Conservation (phyloP, 2,329 filamentous ascomycete genomes). For the Pseudonectria foliicola region DNA sequence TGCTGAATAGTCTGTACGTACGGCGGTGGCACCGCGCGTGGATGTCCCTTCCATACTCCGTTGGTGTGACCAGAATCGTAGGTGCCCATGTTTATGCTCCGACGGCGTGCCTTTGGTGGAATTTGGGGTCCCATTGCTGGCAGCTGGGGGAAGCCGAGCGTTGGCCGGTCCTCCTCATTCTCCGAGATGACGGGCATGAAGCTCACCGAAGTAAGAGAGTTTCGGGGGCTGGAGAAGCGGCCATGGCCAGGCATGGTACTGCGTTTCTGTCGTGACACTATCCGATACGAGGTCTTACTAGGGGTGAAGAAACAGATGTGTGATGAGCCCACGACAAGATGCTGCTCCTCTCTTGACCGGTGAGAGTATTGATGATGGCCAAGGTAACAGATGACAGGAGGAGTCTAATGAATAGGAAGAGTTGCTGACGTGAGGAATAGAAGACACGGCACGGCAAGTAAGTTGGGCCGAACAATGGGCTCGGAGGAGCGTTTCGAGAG, state of each 20-base stretch:
- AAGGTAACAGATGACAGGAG: no score
- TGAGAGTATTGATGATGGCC: no score
- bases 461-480: no score
- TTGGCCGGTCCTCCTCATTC: slow-evolving; percentile 21
- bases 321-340: not conserved
- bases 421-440: no score
- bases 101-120: slow-evolving; percentile 23
- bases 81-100: slow-evolving; percentile 4
- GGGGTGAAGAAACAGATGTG: no score
- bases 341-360: no score
- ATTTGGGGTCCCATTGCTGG: slow-evolving; percentile 22
- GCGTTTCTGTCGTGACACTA: no score
- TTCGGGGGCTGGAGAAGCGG: slow-evolving; percentile 16
- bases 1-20: slow-evolving; percentile 12
- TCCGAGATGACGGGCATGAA: slow-evolving; percentile 33
- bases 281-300: no score
- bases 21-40: slow-evolving; percentile 17
- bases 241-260: slow-evolving; percentile 13
- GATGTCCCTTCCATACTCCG: not conserved
- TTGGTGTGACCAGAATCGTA: no score
- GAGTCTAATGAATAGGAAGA: no score
- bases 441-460: no score
- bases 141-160: slow-evolving; percentile 9
- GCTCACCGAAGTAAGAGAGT: slow-evolving; percentile 20
- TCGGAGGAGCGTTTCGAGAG: no score